Conservation (phyloP, 257 asterid species). For the Solanum virginianum region DNA sequence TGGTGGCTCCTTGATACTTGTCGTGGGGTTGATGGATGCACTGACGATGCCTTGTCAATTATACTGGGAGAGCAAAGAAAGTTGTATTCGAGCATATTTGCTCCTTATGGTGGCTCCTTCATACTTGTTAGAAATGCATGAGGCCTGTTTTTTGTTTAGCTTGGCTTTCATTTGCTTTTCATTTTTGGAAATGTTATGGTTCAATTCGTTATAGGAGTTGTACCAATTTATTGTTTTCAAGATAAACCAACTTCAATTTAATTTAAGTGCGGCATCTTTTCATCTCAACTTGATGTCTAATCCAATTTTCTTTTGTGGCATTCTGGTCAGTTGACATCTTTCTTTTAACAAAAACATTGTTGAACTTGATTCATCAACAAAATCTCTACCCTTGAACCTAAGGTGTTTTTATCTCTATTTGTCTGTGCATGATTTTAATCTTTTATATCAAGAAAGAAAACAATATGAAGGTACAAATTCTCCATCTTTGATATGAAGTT, state of each 20-base stretch:
- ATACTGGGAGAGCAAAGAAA: background rate
- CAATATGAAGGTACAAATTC: background rate
- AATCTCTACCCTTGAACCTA: background rate
- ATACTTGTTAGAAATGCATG: background rate
- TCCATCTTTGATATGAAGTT: background rate
- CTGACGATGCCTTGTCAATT: background rate
- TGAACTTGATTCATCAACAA: background rate
- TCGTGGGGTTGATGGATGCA: background rate
- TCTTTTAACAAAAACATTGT: background rate
- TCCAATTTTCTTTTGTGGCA: background rate
- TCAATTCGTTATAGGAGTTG: background rate
- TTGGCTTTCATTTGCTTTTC: background rate
- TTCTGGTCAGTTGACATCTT: background rate
- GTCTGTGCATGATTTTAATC: background rate
- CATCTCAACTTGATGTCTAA: background rate
- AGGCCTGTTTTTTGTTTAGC: background rate
- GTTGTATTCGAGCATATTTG: slow-evolving; percentile 15
- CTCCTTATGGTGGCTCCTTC: slow-evolving; percentile 11
- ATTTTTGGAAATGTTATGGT: background rate
- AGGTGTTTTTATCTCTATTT: background rate
- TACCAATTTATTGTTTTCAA: background rate
- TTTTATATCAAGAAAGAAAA: background rate
- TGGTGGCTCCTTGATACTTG: background rate
- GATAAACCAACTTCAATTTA: background rate
- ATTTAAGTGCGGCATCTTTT: background rate